Base-by-base conservation (phyloP, 495 filamentous ascomycete species). In the Chlorociboria aeruginascens region DNA sequence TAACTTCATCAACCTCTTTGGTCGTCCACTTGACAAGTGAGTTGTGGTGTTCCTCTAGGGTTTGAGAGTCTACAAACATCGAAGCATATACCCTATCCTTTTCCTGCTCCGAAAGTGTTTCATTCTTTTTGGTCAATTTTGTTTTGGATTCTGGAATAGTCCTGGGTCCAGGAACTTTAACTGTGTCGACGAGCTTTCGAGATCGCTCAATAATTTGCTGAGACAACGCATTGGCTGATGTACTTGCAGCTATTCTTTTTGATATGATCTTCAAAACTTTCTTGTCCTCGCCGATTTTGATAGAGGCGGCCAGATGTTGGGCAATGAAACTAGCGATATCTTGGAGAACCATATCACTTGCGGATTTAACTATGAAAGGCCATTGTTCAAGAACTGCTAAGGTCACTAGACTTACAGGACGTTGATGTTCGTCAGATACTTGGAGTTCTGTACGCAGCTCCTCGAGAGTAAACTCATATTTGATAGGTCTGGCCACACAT, bases 371-470 rank as follows among this genome's bases (percentile, higher is more conserved):
- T 8, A 79, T 67, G 55, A 83, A 93, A 1, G 78, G 78, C 70
- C 86, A 78, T 64, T 95, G 88, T 45, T 94, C 89, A 28, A 74
- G 59, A 16, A 93, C 69, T 6, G 74, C 74, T 43, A 84, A 65
- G 12, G 77, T 63, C 2, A 94, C 52, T 7, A 72, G 72, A 56
- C 81, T 78, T 34, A 65, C 38, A 20, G 48, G 54, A 25, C 38
- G 34, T 46, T 29, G 7, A 12, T 54, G 45, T 4, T 50, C 37
- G 17, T 61, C 49, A 7, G 52, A 43, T 6, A 58, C 52, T 43
- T 40, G 2, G 25, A 34, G n/a, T 65, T 56, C 46, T 56, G 55
- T 29, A 6, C 37, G 29, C 6, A 50, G 49, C 25, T 49, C 43
- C 25, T 59, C 55, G 32, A 70, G 51, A 12, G 70, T 43, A 41